Evolutionary conservation across 768 basidiomycete genomes (phyloP).

Genomic region (Leccinum ochraceum): DNA sequence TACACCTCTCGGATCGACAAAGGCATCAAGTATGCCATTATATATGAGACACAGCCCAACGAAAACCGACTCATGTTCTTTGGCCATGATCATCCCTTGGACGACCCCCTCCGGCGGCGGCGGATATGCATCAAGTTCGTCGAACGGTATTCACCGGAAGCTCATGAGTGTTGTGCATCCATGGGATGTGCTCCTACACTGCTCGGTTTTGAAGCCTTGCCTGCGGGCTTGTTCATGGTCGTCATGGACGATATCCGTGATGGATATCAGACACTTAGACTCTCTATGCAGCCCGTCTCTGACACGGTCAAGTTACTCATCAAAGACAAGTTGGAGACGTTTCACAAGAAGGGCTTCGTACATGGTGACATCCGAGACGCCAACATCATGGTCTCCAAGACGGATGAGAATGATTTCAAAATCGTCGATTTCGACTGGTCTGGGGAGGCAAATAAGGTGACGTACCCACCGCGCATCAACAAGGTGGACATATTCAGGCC

Average conservation of each 20-base stretch:
- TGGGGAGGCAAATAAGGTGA: neutral
- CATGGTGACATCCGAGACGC: neutral
- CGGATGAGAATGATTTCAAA: neutral
- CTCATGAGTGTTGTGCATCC: constrained; percentile 23
- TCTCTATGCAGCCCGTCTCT: neutral
- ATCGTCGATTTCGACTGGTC: neutral
- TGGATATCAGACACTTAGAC: no score
- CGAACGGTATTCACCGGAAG: constrained; percentile 25
- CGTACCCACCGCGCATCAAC: neutral
- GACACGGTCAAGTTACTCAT: neutral
- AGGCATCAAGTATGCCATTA: neutral
- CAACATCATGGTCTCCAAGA: neutral
- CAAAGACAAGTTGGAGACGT: neutral
- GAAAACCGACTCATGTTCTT: constrained; percentile 13
- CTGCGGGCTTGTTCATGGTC: constrained; percentile 36
- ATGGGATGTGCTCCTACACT: constrained; percentile 30
- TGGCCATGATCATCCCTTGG: neutral
- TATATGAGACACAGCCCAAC: neutral
- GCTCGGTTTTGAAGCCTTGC: constrained; percentile 24
- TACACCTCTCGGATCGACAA: constrained; percentile 16
- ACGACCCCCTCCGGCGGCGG: no score
- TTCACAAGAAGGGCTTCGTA: neutral
- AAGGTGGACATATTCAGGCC: neutral
- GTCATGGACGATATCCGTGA: constrained; percentile 29
- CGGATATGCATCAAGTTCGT: constrained; percentile 34